phyloP scores from a whole-genome alignment of 371 early-diverging fungal species.

The Smittium culicis region DNA sequence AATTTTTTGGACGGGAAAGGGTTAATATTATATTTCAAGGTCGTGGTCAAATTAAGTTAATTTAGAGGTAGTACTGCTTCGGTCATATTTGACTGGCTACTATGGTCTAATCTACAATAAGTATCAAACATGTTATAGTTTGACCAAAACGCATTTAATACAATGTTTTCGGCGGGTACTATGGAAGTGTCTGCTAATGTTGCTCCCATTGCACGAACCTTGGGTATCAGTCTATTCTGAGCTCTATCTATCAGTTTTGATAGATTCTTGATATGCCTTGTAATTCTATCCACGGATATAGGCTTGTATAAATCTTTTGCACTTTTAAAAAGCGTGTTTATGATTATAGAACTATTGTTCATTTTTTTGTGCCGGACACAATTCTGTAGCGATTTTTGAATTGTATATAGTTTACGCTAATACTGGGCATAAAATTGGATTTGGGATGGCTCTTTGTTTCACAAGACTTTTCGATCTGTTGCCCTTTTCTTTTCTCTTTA shows the following conservation, averaged over 20 bases:
- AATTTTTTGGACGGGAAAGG: no score
- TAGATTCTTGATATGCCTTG: background rate
- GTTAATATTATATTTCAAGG: no score
- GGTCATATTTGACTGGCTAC: background rate
- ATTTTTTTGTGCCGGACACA: background rate
- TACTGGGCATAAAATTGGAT: background rate
- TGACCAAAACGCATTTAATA: background rate
- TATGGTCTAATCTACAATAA: background rate
- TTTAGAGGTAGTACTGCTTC: background rate
- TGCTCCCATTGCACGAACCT: background rate
- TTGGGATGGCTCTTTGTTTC: background rate
- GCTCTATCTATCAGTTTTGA: background rate
- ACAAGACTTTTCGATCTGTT: background rate
- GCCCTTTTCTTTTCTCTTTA: background rate
- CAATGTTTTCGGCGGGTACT: background rate
- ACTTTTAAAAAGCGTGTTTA: background rate
- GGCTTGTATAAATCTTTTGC: background rate
- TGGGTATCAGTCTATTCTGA: background rate
- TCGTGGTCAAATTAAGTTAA: background rate
- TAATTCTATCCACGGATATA: background rate
- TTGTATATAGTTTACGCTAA: background rate
- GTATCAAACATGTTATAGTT: background rate
- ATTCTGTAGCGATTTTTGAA: background rate
- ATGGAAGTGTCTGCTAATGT: background rate
- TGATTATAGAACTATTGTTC: background rate